These are phyloP conservation scores for Pseudogymnoascus destructans DNA, from an alignment of 2,329 filamentous ascomycete genomes.

Conservation along the genomic window DNA sequence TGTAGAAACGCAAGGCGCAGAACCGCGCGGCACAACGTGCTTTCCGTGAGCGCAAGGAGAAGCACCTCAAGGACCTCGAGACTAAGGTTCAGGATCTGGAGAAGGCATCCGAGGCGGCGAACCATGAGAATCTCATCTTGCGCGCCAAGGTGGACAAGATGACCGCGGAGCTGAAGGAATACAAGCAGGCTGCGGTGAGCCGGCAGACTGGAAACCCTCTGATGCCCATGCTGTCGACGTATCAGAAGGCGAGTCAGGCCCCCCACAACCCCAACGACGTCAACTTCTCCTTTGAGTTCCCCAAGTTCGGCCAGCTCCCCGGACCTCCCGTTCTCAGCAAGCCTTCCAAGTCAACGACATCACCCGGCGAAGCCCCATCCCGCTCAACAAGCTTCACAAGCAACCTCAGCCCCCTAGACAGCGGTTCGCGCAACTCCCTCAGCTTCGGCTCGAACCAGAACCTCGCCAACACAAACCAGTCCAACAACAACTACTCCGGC, in stretches of 20 bases:
- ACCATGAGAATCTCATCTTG: constrained; percentile 72
- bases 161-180: constrained; percentile 73
- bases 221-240: not conserved
- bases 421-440: constrained; percentile 27
- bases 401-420: constrained; percentile 27
- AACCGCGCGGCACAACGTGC: constrained; percentile 86
- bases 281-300: constrained; percentile 92
- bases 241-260: not conserved
- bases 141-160: constrained; percentile 82
- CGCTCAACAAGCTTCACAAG: not conserved
- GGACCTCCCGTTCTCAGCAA: constrained; percentile 26
- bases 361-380: constrained; percentile 13
- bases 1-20: constrained; percentile 86
- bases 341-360: constrained; percentile 20
- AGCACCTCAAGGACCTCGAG: constrained; percentile 75
- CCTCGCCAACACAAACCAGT: constrained; percentile 26
- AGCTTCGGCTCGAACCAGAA: constrained; percentile 21
- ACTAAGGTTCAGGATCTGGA: constrained; percentile 63
- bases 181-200: constrained; percentile 62
- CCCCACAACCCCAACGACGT: constrained; percentile 51
- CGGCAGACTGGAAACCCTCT: constrained; percentile 19
- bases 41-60: constrained; percentile 90
- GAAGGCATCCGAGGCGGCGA: constrained; percentile 70
- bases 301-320: constrained; percentile 71
- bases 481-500: constrained; percentile 43